phyloP scores from a whole-genome alignment of 768 basidiomycete genomes.

The Suillus subaureus region DNA sequence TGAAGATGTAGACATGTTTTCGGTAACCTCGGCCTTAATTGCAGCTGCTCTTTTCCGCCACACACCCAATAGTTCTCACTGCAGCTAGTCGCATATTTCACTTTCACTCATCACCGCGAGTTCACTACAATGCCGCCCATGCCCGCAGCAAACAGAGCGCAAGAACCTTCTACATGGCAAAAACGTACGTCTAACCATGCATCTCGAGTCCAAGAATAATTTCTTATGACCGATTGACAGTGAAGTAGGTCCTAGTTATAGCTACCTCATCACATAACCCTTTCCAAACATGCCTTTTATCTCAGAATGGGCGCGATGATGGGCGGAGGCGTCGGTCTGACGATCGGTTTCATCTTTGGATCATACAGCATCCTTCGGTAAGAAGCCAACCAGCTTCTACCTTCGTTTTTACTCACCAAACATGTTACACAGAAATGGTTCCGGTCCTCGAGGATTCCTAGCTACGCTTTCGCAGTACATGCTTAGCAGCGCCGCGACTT shows the following conservation, averaged over 20 bases:
- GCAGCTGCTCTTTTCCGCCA: slow-evolving; percentile 7
- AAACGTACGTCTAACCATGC: slow-evolving; percentile 54
- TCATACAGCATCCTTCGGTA: slow-evolving; percentile 90
- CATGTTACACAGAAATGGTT: slow-evolving; percentile 63
- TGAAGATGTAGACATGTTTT: slow-evolving; percentile 4
- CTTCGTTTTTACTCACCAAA: slow-evolving; percentile 9
- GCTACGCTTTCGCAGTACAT: slow-evolving; percentile 97
- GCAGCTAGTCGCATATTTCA: background rate
- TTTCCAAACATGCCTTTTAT: slow-evolving; percentile 16
- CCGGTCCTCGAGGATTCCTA: slow-evolving; percentile 87
- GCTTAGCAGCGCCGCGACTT: slow-evolving; percentile 96
- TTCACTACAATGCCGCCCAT: slow-evolving; percentile 1
- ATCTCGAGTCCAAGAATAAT: background rate
- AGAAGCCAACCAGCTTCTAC: slow-evolving; percentile 26
- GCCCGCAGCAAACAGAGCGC: slow-evolving; percentile 38
- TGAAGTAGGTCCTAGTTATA: slow-evolving; percentile 52
- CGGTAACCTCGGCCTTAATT: background rate
- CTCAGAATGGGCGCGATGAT: slow-evolving; percentile 87
- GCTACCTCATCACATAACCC: slow-evolving; percentile 10
- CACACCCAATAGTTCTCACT: background rate
- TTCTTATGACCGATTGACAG: slow-evolving; percentile 35
- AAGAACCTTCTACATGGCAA: slow-evolving; percentile 72
- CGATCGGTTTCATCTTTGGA: slow-evolving; percentile 97
- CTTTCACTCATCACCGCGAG: background rate
- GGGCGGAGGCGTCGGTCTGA: slow-evolving; percentile 93